Evolutionary conservation across 257 asterid genomes (phyloP), one percentile per base, ranked within the genome.

Genomic region (Scutellaria galericulata): DNA sequence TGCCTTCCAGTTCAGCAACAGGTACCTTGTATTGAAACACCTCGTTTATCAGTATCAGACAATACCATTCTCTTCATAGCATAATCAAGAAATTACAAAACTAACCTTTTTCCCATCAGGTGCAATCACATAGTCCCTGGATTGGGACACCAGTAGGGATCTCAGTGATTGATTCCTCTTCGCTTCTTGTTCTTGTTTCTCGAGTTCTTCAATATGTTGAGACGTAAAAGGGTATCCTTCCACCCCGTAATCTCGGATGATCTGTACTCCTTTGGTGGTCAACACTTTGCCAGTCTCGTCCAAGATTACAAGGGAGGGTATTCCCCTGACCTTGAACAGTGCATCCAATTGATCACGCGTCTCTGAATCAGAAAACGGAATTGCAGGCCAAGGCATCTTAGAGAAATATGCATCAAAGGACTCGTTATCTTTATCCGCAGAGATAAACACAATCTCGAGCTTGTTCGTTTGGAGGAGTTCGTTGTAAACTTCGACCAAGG

Each of bases 311-410:
- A 94, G 87, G 75, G 86, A 84, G 61, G 99, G 99, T 72, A 94
- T 91, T 61, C 96, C 97, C 66, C 12, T 24, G 68, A 91, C 91
- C 18, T 61, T 8, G 71, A 91, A 94, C 80, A 80, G 64, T 35
- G 63, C 80, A 68, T 86, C 79, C 72, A 94, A 68, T 13, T 11
- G 45, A 8, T 78, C 75, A 12, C 93, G 95, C 7, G 88, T 72
- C 31, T 72, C 90, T 4, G 93, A 79, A 67, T 91, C 99, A 37
- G 96, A 83, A 69, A 82, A 94, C 0, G 99, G 98, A 57, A 94
- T 62, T 7, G 98, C 96, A 45, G 86, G 88, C 99, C 99, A 94
- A 15, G 98, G 97, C 98, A 94, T 91, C 80, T 87, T 81, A 46
- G 89, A 79, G 76, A 94, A 94, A 75, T 91, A 91, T 1, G 73